Evolutionary conservation across 176 grass and related monocot genomes (phyloP).

Genomic region (Musa beccarii): DNA sequence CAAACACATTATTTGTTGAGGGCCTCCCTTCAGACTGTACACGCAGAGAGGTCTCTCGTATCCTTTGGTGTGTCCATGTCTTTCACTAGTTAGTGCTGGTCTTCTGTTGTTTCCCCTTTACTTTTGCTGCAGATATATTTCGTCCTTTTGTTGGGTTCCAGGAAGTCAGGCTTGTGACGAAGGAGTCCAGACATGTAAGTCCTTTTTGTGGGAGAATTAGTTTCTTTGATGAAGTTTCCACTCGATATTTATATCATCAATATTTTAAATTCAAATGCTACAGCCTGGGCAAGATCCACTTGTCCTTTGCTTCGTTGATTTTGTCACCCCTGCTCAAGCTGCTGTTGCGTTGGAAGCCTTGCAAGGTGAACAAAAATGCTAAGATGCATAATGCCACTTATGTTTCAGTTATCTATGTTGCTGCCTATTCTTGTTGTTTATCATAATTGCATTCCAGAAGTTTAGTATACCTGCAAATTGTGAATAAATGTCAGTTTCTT

Average conservation of each 20-base stretch:
- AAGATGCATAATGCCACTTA: not conserved
- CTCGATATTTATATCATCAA: not conserved
- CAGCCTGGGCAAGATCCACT: slow-evolving; percentile 82
- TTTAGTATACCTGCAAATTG: too few relatives aligned
- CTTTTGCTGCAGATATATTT: slow-evolving; percentile 49
- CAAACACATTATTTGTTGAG: slow-evolving; percentile 57
- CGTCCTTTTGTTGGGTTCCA: slow-evolving; percentile 53
- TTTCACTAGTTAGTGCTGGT: too few relatives aligned
- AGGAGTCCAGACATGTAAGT: slow-evolving; percentile 89
- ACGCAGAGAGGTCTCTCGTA: slow-evolving; percentile 56
- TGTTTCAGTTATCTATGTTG: slow-evolving; percentile 1
- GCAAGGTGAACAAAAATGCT: slow-evolving; percentile 41
- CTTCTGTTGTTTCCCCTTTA: too few relatives aligned
- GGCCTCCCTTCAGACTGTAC: slow-evolving; percentile 44
- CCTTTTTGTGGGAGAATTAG: too few relatives aligned
- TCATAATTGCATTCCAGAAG: not conserved
- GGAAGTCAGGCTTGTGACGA: slow-evolving; percentile 55
- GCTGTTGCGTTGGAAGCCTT: slow-evolving; percentile 39
- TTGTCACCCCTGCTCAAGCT: slow-evolving; percentile 41
- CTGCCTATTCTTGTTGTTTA: not conserved
- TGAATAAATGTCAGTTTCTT: too few relatives aligned
- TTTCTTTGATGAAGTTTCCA: too few relatives aligned
- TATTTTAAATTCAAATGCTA: slow-evolving; percentile 11
- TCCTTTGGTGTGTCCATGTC: slow-evolving; percentile 26
- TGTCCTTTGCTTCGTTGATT: slow-evolving; percentile 67